These are phyloP conservation scores for Termitomyces sp. DNA, from an alignment of 768 basidiomycete species.

Conservation along the genomic window DNA sequence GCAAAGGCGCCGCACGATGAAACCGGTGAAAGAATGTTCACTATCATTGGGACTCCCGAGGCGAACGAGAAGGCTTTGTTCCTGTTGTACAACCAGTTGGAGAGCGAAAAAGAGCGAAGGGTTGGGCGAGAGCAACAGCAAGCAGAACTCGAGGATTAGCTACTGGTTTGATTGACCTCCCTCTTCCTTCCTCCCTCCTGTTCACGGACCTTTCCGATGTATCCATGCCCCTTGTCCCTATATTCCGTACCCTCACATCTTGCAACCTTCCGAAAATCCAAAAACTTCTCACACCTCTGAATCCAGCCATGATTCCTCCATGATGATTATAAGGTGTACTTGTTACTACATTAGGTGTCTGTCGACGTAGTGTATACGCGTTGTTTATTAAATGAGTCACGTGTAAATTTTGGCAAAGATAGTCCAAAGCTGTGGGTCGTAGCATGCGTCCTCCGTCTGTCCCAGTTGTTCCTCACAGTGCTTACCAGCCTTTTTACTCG, in stretches of 20 bases:
- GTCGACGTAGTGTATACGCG: conserved; percentile 13
- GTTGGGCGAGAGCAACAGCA: conserved; percentile 83
- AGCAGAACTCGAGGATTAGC: conserved; percentile 51
- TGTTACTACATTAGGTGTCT: conserved; percentile 12
- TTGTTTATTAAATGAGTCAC: conserved; percentile 15
- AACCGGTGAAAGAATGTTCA: conserved; percentile 99
- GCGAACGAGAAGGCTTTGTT: conserved; percentile 98
- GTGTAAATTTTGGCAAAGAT: conserved; percentile 12
- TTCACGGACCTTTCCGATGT: conserved; percentile 9
- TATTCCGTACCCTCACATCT: conserved; percentile 13
- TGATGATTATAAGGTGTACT: conserved; percentile 11
- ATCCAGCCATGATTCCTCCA: conserved; percentile 8
- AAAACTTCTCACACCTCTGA: conserved; percentile 9
- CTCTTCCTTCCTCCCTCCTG: background rate
- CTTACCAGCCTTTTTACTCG: conserved; percentile 12
- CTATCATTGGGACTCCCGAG: conserved; percentile 93
- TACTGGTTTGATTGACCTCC: background rate
- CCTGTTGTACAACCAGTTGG: conserved; percentile 93
- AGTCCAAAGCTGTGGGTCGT: too few relatives aligned
- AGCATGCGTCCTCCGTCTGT: conserved; percentile 6
- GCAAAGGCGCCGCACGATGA: conserved; percentile 99
- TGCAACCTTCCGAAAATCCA: conserved; percentile 10
- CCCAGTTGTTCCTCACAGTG: background rate
- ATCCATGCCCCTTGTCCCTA: conserved; percentile 11
- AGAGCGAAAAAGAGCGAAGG: conserved; percentile 93